Evolutionary conservation across 140 eudicot species (phyloP).

Genomic region (Flaveria floridana): DNA sequence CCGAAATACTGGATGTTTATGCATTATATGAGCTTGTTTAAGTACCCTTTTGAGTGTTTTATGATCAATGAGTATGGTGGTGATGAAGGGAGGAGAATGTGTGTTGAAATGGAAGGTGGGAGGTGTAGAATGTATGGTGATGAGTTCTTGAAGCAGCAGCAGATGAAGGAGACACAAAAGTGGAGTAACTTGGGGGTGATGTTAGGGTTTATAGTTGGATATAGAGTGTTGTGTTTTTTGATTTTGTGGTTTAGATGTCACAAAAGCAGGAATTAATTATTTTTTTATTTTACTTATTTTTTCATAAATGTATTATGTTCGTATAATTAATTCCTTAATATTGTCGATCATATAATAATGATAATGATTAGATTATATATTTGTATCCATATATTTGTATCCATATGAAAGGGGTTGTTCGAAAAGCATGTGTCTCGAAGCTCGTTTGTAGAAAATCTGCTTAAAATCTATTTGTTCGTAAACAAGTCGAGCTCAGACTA

Average conservation of each 20-base stretch:
- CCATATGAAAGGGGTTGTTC: too few species aligned
- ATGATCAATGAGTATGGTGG: slow-evolving; percentile 95
- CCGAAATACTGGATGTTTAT: slow-evolving; percentile 85
- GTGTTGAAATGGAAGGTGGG: slow-evolving; percentile 53
- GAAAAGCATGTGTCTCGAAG: too few species aligned
- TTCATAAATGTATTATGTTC: neutral
- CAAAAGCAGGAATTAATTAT: slow-evolving; percentile 48
- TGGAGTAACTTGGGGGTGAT: slow-evolving; percentile 87
- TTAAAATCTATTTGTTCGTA: too few species aligned
- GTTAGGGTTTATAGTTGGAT: slow-evolving; percentile 70
- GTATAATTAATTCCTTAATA: neutral
- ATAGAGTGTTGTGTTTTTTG: slow-evolving; percentile 65
- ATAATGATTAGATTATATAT: too few species aligned
- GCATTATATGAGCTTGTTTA: slow-evolving; percentile 86
- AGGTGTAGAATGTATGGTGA: slow-evolving; percentile 60
- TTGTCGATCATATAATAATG: neutral
- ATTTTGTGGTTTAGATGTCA: slow-evolving; percentile 80
- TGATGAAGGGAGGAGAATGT: slow-evolving; percentile 44
- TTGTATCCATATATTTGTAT: too few species aligned
- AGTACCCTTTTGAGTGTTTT: slow-evolving; percentile 94
- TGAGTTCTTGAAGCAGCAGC: slow-evolving; percentile 68
- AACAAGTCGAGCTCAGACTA: too few species aligned
- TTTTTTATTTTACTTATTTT: neutral
- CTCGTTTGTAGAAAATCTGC: too few species aligned
- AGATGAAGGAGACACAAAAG: slow-evolving; percentile 58